These are phyloP conservation scores for Malus hybrid DNA, from an alignment of 331 rosid species.

Conservation along the genomic window DNA sequence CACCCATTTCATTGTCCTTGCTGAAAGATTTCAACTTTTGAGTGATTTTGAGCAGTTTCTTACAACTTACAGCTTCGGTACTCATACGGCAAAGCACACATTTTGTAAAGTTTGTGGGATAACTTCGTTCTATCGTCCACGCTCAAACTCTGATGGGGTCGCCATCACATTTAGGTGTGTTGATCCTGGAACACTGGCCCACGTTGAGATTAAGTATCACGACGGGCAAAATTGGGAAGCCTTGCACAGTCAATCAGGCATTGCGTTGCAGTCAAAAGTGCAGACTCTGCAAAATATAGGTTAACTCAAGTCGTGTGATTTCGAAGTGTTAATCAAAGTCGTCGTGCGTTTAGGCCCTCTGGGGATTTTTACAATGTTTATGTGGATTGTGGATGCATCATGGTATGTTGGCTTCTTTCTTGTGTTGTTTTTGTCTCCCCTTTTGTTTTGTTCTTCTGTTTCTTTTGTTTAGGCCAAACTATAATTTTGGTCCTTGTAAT, in stretches of 20 bases:
- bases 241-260: constrained; percentile 15
- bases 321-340: not conserved
- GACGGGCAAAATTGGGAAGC: constrained; percentile 79
- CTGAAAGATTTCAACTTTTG: constrained; percentile 49
- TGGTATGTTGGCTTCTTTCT: not conserved
- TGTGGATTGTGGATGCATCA: not conserved
- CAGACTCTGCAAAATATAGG: constrained; percentile 9
- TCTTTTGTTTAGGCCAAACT: not conserved
- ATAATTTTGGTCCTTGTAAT: not conserved
- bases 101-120: constrained; percentile 82
- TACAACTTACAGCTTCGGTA: constrained; percentile 67
- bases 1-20: constrained; percentile 53
- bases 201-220: constrained; percentile 37
- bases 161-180: constrained; percentile 61
- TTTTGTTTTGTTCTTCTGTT: not conserved
- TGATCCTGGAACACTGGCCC: constrained; percentile 65
- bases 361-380: not conserved
- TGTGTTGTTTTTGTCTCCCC: not conserved
- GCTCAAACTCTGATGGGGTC: constrained; percentile 88
- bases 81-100: constrained; percentile 72
- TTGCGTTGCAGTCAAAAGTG: constrained; percentile 45
- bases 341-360: not conserved
- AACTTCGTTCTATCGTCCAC: constrained; percentile 74
- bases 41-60: constrained; percentile 53
- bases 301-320: too few relatives aligned